Evolutionary conservation across 2,329 filamentous ascomycete species (phyloP), one percentile per base, ranked within the genome.

Genomic region (Botryotinia narcissicola): DNA sequence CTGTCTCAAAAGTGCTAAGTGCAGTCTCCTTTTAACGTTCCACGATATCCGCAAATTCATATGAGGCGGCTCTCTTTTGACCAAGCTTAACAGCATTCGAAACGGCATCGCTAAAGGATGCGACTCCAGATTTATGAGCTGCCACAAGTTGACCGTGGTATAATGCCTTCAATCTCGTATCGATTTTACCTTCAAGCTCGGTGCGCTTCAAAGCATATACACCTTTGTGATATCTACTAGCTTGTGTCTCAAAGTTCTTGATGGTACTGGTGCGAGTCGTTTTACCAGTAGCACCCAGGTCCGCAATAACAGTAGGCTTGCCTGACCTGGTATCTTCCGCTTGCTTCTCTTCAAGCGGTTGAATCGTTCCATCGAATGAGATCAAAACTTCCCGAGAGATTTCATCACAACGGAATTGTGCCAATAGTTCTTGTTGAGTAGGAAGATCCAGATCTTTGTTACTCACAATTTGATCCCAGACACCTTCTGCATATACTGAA

Each of bases 391-490:
- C 95, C 76, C 95, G 89, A 57, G 94, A 89, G 74, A 99, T 99
- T 83, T 99, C 96, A 81, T 99, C 96, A 82, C 96, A 99, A 77
- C 96, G 90, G 85, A 98, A 99, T 82, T 99, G 96, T 18, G 96
- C 96, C 71, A 99, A 87, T 63, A 99, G 87, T 82, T 99, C 96
- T 83, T 99, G 96, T 82, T 99, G 96, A 0, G 96, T 98, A 5
- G 96, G 96, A 74, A 99, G 84, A 83, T 99, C 96, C 72, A 99
- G 87, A 80, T 99, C 96, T 83, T 99, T 99, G 87, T 99, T 99
- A 85, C 95, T 93, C 79, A 97, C 95, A 81, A 99, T 99, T 83
- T 98, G 95, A 80, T 98, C 95, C 96, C 96, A 99, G 62, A 99
- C 90, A 59, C 95, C 94, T 81, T 96, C 91, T 0, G 96, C 95